Evolutionary conservation across 768 basidiomycete species (phyloP).

Genomic region (Rhodosporidiobolus odoratus): DNA sequence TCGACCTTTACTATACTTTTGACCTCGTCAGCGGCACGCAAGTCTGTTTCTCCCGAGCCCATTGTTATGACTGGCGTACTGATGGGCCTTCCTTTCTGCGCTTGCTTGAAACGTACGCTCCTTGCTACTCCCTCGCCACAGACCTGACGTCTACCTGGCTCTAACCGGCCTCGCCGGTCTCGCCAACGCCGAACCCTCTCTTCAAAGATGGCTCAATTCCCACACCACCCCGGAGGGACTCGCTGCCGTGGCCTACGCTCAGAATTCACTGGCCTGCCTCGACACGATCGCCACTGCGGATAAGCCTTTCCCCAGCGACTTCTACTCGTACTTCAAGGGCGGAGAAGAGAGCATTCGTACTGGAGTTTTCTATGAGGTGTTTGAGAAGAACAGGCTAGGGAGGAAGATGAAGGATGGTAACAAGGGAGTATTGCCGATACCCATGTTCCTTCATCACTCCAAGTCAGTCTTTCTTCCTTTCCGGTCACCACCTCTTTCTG

Average conservation of each 20-base stretch:
- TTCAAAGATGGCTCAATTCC: not conserved
- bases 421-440: not conserved
- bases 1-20: not conserved
- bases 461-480: not conserved
- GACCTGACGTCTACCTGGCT: not conserved
- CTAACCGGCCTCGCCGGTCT: not conserved
- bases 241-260: not conserved
- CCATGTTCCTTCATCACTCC: slow-evolving; percentile 4
- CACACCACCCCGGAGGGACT: not conserved
- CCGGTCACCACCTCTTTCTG: not conserved
- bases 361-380: not conserved
- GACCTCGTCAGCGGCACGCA: not conserved
- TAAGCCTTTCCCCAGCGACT: not conserved
- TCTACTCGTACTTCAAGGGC: not conserved
- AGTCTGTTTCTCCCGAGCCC: not conserved
- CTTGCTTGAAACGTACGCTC: not conserved
- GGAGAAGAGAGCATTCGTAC: not conserved
- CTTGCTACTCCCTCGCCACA: not conserved
- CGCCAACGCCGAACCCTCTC: slow-evolving; percentile 7
- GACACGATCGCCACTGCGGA: not conserved
- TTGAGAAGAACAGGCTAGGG: not conserved
- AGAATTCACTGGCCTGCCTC: not conserved
- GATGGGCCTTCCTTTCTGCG: not conserved
- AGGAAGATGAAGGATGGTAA: not conserved
- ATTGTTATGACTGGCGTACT: no score